Conservation (phyloP, 495 filamentous ascomycete genomes). For the Tuber umbilicatum region DNA sequence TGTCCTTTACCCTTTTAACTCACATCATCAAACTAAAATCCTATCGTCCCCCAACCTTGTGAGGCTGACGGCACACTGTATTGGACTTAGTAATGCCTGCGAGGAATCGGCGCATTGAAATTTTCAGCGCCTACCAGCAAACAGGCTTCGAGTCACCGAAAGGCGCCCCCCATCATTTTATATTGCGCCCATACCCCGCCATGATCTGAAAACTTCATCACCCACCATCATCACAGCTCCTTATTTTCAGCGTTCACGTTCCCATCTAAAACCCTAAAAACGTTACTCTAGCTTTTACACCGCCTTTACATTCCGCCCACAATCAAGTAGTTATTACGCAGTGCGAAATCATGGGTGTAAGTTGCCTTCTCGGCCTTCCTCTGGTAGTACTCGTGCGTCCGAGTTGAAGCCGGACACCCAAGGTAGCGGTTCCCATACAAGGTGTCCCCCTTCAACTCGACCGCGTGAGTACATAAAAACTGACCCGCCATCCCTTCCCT, state of each 20-base stretch:
- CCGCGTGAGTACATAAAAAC: conserved; percentile 17
- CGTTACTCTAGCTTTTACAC: neutral
- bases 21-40: neutral
- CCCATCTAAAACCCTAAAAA: neutral
- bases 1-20: neutral
- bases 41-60: neutral
- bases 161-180: neutral
- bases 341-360: neutral
- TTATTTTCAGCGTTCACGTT: neutral
- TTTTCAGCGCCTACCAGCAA: neutral
- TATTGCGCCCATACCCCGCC: conserved; percentile 5
- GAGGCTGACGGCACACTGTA: neutral
- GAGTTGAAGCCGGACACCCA: neutral
- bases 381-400: neutral
- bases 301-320: neutral
- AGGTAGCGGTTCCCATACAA: neutral
- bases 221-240: neutral
- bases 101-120: neutral
- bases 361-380: neutral
- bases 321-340: neutral
- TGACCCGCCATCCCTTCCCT: neutral
- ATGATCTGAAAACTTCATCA: neutral
- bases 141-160: neutral
- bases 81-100: conserved; percentile 1
- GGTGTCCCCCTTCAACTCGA: neutral